phyloP scores from a whole-genome alignment of 805 yeast species.

The Priceomyces haplophilus region DNA sequence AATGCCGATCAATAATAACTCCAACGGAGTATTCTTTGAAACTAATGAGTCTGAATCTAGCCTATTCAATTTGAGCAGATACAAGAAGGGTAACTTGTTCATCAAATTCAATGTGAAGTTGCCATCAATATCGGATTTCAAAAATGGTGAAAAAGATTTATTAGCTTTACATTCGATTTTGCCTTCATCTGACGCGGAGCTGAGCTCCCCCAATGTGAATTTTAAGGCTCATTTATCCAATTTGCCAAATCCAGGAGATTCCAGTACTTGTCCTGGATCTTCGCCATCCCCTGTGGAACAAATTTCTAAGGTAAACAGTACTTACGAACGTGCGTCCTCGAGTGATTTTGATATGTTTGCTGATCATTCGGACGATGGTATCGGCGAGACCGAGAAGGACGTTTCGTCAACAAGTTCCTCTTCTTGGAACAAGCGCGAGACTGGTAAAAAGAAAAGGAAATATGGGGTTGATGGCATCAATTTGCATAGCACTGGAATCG shows the following conservation, averaged over 20 bases:
- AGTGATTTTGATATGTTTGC: slow-evolving; percentile 1
- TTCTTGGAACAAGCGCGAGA: slow-evolving; percentile 11
- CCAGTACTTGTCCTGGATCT: not conserved
- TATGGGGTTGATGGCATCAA: slow-evolving; percentile 15
- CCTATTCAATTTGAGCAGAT: slow-evolving; percentile 19
- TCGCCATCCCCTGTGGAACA: slow-evolving; percentile 1
- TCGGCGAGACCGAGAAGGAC: slow-evolving; percentile 16
- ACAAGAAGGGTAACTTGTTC: slow-evolving; percentile 34
- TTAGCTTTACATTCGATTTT: slow-evolving; percentile 17
- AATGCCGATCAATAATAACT: slow-evolving; percentile 50
- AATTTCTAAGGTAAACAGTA: not conserved
- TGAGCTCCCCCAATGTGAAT: not conserved
- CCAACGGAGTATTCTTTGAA: slow-evolving; percentile 27
- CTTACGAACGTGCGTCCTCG: not conserved
- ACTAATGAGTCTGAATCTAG: slow-evolving; percentile 12
- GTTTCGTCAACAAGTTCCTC: slow-evolving; percentile 9
- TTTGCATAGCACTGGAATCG: slow-evolving; percentile 12
- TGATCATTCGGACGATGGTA: slow-evolving; percentile 12
- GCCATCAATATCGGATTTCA: slow-evolving; percentile 29
- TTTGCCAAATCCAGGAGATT: slow-evolving; percentile 4
- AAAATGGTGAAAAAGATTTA: slow-evolving; percentile 20
- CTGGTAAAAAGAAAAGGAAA: slow-evolving; percentile 8
- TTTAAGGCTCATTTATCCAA: slow-evolving; percentile 10
- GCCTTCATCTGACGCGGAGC: slow-evolving; percentile 11
- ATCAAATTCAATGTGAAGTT: slow-evolving; percentile 37